These are phyloP conservation scores for Clavariopsis aquatica DNA, from an alignment of 495 filamentous ascomycete genomes.

Conservation along the genomic window DNA sequence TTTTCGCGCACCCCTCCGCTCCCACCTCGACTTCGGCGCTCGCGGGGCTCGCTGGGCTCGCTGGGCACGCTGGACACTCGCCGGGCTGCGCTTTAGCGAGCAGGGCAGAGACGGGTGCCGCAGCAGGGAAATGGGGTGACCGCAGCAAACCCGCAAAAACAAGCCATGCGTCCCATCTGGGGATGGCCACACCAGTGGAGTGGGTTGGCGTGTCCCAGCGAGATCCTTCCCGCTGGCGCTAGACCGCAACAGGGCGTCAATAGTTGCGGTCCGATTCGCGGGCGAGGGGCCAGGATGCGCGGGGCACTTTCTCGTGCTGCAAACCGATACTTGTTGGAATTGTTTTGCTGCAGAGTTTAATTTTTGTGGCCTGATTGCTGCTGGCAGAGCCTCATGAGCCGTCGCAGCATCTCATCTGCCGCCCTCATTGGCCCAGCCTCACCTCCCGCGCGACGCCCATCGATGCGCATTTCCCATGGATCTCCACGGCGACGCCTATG, in stretches of 20 bases:
- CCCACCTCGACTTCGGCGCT: too few relatives aligned
- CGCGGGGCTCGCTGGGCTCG: too few relatives aligned
- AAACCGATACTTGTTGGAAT: neutral
- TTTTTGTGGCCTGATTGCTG: conserved; percentile 12
- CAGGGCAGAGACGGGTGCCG: too few relatives aligned
- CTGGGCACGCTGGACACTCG: too few relatives aligned
- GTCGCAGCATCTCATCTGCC: neutral
- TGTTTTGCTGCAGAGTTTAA: conserved; percentile 5
- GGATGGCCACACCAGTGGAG: conserved; percentile 1
- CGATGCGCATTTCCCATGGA: neutral
- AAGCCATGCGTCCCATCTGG: neutral
- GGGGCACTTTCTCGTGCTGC: neutral
- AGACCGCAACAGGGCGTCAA: conserved; percentile 10
- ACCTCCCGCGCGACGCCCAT: conserved; percentile 13
- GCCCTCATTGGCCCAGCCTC: conserved; percentile 1
- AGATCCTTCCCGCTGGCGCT: neutral
- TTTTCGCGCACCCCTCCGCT: too few relatives aligned
- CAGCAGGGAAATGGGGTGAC: too few relatives aligned
- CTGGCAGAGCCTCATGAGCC: conserved; percentile 22
- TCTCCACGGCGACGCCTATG: conserved; percentile 4
- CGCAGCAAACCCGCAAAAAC: conserved; percentile 21
- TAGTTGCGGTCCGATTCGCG: neutral
- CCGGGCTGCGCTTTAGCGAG: too few relatives aligned
- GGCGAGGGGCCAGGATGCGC: neutral
- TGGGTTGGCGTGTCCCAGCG: conserved; percentile 8